Evolutionary conservation across 1,284 basidiomycete genomes (phyloP), one percentile per base, ranked within the genome.

Genomic region (Vanrija sp.): DNA sequence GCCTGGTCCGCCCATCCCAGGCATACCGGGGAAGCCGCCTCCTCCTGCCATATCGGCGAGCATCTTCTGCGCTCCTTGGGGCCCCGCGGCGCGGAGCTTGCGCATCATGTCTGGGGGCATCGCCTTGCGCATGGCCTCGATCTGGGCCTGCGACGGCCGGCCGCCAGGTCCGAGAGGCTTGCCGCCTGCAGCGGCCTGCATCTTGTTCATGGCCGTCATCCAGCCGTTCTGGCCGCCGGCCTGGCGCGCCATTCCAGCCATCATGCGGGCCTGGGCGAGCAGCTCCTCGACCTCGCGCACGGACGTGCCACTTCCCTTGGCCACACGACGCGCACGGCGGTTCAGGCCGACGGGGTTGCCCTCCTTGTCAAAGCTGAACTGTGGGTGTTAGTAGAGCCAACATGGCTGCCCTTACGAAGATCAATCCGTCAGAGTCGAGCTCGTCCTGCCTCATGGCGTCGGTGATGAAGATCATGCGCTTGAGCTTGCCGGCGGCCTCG

Each of bases 381-480:
- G 54, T 14, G 12, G 12, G 41, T 51, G 22, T 43, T 24, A 39
- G 23, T 9, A n/a, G 15, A 18, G 12, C 3, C 8, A 4, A 1
- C 2, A 8, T 8, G 12, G 6, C 8, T 10, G 44, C n/a, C 60
- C 66, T 56, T 82, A 91, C 85, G 77, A 96, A 95, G 39, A 84
- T 81, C 39, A 85, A 79, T 1, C 95, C 96, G 72, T 98, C 95
- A n/a, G 90, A 95, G 77, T 98, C 93, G 52, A 98, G 84, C 76
- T 98, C 96, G 51, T 79, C 79, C 16, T 86, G 83, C 39, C 92
- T 90, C 95, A 99, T 99, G 67, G 89, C 92, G 76, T 99, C 95
- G 20, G 92, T 97, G 71, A 99, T 98, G 79, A 89, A 98, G 62
- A 98, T 89, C 89, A 99, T 94, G 58, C 93, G 86, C 78, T 98